Evolutionary conservation across 805 yeast species (phyloP).

Genomic region (Candida methanosorbosa): DNA sequence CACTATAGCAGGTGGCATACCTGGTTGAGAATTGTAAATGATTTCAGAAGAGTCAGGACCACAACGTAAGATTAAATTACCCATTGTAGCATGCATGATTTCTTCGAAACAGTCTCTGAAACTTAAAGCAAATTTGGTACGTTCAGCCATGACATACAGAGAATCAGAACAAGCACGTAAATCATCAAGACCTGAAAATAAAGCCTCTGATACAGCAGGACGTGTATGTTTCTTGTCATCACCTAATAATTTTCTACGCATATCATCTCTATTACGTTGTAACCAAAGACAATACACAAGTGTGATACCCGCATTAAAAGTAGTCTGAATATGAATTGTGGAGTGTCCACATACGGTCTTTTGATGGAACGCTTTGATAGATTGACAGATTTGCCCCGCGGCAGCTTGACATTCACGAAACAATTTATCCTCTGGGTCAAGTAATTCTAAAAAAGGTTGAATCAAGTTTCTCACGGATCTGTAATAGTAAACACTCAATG

Average conservation of each 20-base stretch:
- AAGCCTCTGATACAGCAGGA: slow-evolving; percentile 45
- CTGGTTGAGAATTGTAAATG: slow-evolving; percentile 34
- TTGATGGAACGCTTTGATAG: slow-evolving; percentile 55
- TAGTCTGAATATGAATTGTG: slow-evolving; percentile 57
- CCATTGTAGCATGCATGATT: slow-evolving; percentile 54
- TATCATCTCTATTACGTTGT: slow-evolving; percentile 52
- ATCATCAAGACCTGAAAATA: slow-evolving; percentile 51
- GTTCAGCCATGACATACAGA: slow-evolving; percentile 56
- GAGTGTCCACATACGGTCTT: slow-evolving; percentile 56
- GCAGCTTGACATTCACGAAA: slow-evolving; percentile 65
- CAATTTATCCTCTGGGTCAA: slow-evolving; percentile 51
- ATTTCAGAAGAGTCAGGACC: slow-evolving; percentile 55
- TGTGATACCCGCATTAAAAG: slow-evolving; percentile 63
- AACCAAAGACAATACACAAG: slow-evolving; percentile 60
- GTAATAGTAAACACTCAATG: slow-evolving; percentile 49
- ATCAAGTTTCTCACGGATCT: slow-evolving; percentile 50
- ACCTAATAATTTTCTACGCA: slow-evolving; percentile 43
- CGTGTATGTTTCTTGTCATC: slow-evolving; percentile 53
- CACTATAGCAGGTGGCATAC: slow-evolving; percentile 54
- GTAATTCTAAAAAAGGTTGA: slow-evolving; percentile 55
- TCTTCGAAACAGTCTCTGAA: slow-evolving; percentile 65
- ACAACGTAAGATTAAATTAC: slow-evolving; percentile 52
- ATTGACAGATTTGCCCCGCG: slow-evolving; percentile 61
- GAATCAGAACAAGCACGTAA: slow-evolving; percentile 57
- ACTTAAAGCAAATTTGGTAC: slow-evolving; percentile 51